A percentile compares a stretch with the other conserved stretches of the same genome.
These are phyloP conservation scores for Mycena citricolor DNA, from an alignment of 1,284 basidiomycete genomes.

Conservation along the genomic window DNA sequence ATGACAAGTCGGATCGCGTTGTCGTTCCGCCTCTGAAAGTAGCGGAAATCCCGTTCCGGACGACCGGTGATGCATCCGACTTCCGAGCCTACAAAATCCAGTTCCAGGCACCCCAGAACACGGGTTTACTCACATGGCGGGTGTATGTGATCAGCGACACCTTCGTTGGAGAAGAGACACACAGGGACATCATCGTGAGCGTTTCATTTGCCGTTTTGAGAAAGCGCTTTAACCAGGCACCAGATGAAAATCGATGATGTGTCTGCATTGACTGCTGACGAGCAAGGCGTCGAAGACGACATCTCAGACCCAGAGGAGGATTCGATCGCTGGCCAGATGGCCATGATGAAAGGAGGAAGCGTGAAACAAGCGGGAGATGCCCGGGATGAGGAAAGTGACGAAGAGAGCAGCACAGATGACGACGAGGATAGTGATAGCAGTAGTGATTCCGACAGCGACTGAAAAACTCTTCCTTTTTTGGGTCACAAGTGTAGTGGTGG, in stretches of 20 bases:
- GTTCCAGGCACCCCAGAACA: conserved; percentile 90
- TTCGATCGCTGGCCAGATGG: conserved; percentile 96
- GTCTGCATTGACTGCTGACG: conserved; percentile 56
- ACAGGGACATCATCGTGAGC: conserved; percentile 70
- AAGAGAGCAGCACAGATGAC: conserved; percentile 23
- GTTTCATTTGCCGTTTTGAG: conserved; percentile 3
- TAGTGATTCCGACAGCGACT: conserved; percentile 24
- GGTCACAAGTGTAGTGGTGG: too few species aligned
- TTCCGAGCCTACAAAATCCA: conserved; percentile 87
- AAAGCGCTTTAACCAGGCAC: conserved; percentile 4
- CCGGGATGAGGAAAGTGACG: conserved; percentile 36
- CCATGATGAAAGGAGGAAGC: conserved; percentile 88
- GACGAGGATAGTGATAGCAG: conserved; percentile 17
- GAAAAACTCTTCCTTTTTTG: conserved; percentile 12
- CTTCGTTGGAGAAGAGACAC: conserved; percentile 81
- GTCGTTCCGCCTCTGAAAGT: conserved; percentile 91
- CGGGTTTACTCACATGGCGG: conserved; percentile 89
- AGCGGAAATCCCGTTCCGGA: conserved; percentile 70
- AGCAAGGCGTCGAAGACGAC: conserved; percentile 76
- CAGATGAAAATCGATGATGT: conserved; percentile 84
- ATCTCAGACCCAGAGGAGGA: conserved; percentile 98
- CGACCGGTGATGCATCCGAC: conserved; percentile 56
- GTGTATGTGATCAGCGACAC: conserved; percentile 86
- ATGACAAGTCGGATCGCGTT: conserved; percentile 86
- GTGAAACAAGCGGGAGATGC: conserved; percentile 73